Base-by-base conservation (phyloP, 129 eudicot species). In the Kitagawia praeruptora region DNA sequence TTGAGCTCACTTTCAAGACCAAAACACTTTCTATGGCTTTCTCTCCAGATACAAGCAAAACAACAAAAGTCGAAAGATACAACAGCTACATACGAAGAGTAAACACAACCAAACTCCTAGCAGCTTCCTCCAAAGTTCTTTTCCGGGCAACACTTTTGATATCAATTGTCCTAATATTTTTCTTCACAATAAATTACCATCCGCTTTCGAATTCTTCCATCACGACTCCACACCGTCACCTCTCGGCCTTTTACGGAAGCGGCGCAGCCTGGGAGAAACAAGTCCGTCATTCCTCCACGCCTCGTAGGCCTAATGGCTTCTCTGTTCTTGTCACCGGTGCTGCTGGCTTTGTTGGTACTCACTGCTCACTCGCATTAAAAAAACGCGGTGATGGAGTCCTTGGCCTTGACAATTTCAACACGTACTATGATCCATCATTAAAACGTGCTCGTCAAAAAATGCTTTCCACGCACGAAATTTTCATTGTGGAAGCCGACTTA, bases 51-150 rank as follows among this genome's bases (percentile, higher is more conserved):
- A 78, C 91, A 19, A 86, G 88, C 82, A 93, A 91, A 82, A 84
- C 89, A 61, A 82, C 98, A 61, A 92, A 94, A 84, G 87, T 94
- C 12, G 97, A 94, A 70, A 81, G 92, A 8, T 94, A 94, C 88
- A 91, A 94, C 82, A 83, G 89, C 76, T 91, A 94, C 83, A 82
- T 94, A 58, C 86, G 93, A 48, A 89, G 88, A 82, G 90, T 91
- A 15, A 88, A 89, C 88, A 90, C 84, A 85, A 82, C 98, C 3
- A 94, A 94, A 78, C 87, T 94, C 74, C 46, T 94, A 27, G 85
- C 88, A 14, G 96, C 98, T 2, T 88, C 98, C 12, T 91, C 98
- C 1, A 94, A 91, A 49, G 92, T 94, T 41, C 90, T 94, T 56
- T 94, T 94, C 75, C 88, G 98, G 0, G 86, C 87, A 27, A 88